Evolutionary conservation across 441 rosid species (phyloP), one percentile per base, ranked within the genome.

Genomic region (Flueggea neowawraea): DNA sequence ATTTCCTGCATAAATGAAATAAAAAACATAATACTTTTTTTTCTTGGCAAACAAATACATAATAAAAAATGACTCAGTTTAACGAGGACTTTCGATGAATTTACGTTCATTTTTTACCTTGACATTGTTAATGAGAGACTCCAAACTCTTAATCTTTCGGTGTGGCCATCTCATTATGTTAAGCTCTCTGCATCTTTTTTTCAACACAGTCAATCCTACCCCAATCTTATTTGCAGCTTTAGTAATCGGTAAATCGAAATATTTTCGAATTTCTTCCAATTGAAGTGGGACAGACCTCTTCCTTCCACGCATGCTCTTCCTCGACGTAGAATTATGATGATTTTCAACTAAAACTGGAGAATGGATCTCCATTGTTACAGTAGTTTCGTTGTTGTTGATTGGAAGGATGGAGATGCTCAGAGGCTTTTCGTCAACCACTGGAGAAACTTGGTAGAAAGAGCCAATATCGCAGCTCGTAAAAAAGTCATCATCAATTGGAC

Each of bases 101-200:
- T 51, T 17, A 12, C 12, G 16, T 6, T 51, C n/a, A 53, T 3
- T 17, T 10, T 10, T 17, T 53, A 87, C 91, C 91, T 80, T 74
- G 45, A 84, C 86, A 70, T 83, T 89, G 12, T 69, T 39, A 0
- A 81, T 84, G n/a, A 89, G 87, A 13, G 81, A 62, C 32, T 80
- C 72, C 33, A 86, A 73, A 77, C 89, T 84, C 79, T 77, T 84
- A 67, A 90, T 83, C 73, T 90, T 90, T 73, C 97, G 66, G 9
- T 87, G 92, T 22, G 97, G 97, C 92, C 95, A 90, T 52, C 97
- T 62, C 72, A 73, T 74, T 11, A 90, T 75, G 14, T 81, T 84
- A 0, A 87, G 77, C 58, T 90, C 90, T 43, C 97, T 77, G 73
- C 95, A 87, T 52, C 95, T 78, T 52, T 80, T 87, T 73, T 90